Conservation (phyloP, 2,329 filamentous ascomycete species). For the Whalleya microplaca region DNA sequence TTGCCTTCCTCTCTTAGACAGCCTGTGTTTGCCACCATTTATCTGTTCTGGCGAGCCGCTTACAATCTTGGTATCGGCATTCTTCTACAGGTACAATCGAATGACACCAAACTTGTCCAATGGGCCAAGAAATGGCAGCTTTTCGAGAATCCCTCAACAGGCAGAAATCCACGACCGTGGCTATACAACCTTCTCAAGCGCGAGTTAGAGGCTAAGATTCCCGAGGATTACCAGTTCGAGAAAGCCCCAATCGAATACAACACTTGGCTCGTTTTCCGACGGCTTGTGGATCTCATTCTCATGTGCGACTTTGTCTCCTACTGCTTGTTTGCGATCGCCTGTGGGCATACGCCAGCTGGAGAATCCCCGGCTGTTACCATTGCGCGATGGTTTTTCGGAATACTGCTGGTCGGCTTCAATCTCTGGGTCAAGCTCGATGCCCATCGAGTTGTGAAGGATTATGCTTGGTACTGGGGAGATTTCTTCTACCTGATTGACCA, state of each 20-base stretch:
- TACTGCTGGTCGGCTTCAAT: slow-evolving; percentile 86
- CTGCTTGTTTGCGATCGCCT: slow-evolving; percentile 92
- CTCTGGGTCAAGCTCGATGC: slow-evolving; percentile 98
- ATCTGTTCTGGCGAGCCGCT: slow-evolving; percentile 87
- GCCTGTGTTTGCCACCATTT: slow-evolving; percentile 79
- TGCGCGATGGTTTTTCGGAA: slow-evolving; percentile 78
- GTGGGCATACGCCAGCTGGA: slow-evolving; percentile 72
- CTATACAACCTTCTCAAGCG: slow-evolving; percentile 83
- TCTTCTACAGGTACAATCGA: slow-evolving; percentile 86
- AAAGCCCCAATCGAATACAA: slow-evolving; percentile 97
- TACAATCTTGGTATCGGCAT: slow-evolving; percentile 96
- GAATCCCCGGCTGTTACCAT: slow-evolving; percentile 72
- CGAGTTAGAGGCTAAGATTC: slow-evolving; percentile 94
- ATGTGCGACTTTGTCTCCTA: slow-evolving; percentile 99
- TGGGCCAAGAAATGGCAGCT: slow-evolving; percentile 88
- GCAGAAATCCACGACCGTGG: slow-evolving; percentile 79
- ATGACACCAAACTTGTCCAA: slow-evolving; percentile 80
- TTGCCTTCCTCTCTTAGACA: slow-evolving; percentile 72
- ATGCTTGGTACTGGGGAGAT: slow-evolving; percentile 99
- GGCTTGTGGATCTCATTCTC: slow-evolving; percentile 93
- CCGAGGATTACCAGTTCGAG: slow-evolving; percentile 90
- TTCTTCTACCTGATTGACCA: slow-evolving; percentile 99
- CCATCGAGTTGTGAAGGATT: slow-evolving; percentile 97
- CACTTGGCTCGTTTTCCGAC: slow-evolving; percentile 95
- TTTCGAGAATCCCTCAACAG: slow-evolving; percentile 82